phyloP scores from a whole-genome alignment of 1,284 basidiomycete species.

The Sanghuangporus weigelae region DNA sequence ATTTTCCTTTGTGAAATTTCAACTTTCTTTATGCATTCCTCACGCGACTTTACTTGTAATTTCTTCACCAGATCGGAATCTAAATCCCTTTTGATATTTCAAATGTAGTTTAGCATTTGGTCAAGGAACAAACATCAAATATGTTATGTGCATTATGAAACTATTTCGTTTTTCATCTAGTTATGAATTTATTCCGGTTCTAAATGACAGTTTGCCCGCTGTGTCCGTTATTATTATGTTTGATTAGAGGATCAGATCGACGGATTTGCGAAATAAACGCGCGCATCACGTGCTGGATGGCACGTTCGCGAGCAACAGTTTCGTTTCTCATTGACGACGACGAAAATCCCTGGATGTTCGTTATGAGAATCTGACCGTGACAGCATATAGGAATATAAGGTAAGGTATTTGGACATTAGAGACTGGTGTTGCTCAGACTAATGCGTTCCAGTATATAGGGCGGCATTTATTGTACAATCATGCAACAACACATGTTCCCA shows the following conservation, averaged over 20 bases:
- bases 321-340: neutral
- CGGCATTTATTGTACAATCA: neutral
- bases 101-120: too few relatives aligned
- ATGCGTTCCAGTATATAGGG: neutral
- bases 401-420: neutral
- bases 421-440: neutral
- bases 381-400: neutral
- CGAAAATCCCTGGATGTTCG: neutral
- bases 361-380: neutral
- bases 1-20: too few relatives aligned
- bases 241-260: neutral
- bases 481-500: neutral
- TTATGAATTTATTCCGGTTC: too few relatives aligned
- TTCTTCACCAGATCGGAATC: too few relatives aligned
- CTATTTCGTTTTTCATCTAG: too few relatives aligned
- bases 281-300: neutral
- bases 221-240: neutral
- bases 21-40: too few relatives aligned
- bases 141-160: too few relatives aligned
- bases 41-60: too few relatives aligned
- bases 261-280: neutral
- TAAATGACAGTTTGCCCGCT: too few relatives aligned
- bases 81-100: too few relatives aligned
- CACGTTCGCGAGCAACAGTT: neutral
- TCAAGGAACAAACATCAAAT: too few relatives aligned